These are phyloP conservation scores for Vicia faba DNA, from an alignment of 306 rosid species.

Conservation along the genomic window DNA sequence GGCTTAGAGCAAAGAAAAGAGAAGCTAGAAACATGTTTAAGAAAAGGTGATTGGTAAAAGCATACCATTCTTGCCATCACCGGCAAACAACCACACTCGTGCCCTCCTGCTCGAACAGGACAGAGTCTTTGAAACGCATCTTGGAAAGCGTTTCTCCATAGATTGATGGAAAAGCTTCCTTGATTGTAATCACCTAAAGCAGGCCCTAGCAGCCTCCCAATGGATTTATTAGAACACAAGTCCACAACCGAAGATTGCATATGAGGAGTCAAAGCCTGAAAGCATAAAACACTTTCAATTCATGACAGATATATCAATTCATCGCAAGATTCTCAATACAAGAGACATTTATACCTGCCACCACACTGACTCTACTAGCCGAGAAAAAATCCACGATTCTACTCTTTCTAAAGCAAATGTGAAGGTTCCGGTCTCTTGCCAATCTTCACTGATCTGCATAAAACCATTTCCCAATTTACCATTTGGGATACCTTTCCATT, in stretches of 20 bases:
- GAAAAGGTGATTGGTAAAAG: conserved; percentile 22
- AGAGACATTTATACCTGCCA: conserved; percentile 78
- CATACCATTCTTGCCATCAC: conserved; percentile 81
- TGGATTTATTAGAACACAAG: conserved; percentile 46
- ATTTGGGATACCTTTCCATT: conserved; percentile 59
- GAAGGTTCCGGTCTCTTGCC: conserved; percentile 96
- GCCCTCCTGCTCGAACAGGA: conserved; percentile 97
- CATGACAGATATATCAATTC: not conserved
- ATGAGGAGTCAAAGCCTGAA: conserved; percentile 88
- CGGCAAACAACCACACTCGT: conserved; percentile 95
- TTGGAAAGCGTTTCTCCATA: conserved; percentile 87
- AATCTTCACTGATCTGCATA: conserved; percentile 59
- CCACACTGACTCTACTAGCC: conserved; percentile 97
- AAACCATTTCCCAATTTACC: conserved; percentile 56
- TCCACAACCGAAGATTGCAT: conserved; percentile 71
- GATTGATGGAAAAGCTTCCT: conserved; percentile 76
- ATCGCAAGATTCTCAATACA: not conserved
- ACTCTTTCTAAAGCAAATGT: conserved; percentile 71
- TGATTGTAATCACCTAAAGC: conserved; percentile 84
- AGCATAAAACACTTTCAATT: conserved; percentile 34
- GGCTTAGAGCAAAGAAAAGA: conserved; percentile 22
- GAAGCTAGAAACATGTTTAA: conserved; percentile 11
- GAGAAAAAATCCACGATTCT: conserved; percentile 96
- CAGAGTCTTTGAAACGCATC: conserved; percentile 90
- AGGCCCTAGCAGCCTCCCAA: conserved; percentile 70